phyloP scores from a whole-genome alignment of 108 stramenopile genomes.

The Nitzschia sp. region DNA sequence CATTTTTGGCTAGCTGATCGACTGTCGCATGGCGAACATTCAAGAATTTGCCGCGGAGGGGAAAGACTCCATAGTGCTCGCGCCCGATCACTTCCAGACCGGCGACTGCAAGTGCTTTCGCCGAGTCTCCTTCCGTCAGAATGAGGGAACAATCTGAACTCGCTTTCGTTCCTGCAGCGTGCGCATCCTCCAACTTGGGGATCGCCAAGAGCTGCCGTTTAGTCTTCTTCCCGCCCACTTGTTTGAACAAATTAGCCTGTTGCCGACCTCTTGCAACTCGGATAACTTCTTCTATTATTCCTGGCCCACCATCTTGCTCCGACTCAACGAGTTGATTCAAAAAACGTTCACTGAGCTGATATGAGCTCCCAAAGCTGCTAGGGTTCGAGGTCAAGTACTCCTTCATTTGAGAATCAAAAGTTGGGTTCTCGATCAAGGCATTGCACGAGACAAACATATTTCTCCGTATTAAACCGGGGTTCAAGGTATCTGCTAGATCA shows the following conservation, averaged over 20 bases:
- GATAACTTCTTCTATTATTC: slow-evolving; percentile 73
- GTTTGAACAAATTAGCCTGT: slow-evolving; percentile 65
- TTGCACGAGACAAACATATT: slow-evolving; percentile 94
- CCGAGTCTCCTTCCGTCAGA: slow-evolving; percentile 98
- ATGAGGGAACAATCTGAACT: slow-evolving; percentile 89
- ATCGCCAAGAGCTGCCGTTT: slow-evolving; percentile 68
- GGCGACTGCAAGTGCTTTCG: slow-evolving; percentile 95
- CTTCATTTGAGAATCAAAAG: slow-evolving; percentile 99
- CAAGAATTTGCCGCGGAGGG: slow-evolving; percentile 96
- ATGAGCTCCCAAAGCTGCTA: slow-evolving; percentile 80
- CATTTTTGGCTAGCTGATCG: slow-evolving; percentile 89
- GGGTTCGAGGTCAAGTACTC: slow-evolving; percentile 90
- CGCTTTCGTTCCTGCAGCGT: slow-evolving; percentile 75
- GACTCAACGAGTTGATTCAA: slow-evolving; percentile 53
- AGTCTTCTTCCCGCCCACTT: slow-evolving; percentile 63
- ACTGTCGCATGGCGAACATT: slow-evolving; percentile 94
- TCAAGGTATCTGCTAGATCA: slow-evolving; percentile 45
- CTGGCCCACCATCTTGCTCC: slow-evolving; percentile 61
- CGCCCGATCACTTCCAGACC: slow-evolving; percentile 97
- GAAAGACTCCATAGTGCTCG: slow-evolving; percentile 96
- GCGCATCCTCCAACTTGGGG: slow-evolving; percentile 94
- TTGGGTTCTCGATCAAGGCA: slow-evolving; percentile 93
- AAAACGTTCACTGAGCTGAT: slow-evolving; percentile 44
- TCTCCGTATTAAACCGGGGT: slow-evolving; percentile 76
- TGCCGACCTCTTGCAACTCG: slow-evolving; percentile 55